A percentile compares a stretch with the other conserved stretches of the same genome.
These are phyloP conservation scores for Penicillium sp. DNA, from an alignment of 2,329 filamentous ascomycete species.

Conservation along the genomic window DNA sequence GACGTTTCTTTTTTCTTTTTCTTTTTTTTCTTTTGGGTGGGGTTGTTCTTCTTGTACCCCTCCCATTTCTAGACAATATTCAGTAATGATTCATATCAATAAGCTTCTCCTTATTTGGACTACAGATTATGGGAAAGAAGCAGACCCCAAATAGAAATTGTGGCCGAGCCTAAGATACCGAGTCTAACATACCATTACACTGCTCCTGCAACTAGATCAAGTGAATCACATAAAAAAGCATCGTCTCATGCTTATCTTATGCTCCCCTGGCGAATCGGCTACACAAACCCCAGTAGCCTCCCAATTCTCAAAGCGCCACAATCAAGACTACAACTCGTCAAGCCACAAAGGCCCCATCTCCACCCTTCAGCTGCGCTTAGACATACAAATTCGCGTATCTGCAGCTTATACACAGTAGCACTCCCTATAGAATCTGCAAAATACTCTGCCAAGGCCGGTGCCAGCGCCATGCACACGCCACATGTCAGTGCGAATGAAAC, in stretches of 20 bases:
- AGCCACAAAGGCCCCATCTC: too few species aligned
- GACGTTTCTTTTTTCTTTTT: too few species aligned
- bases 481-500: neutral
- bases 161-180: neutral
- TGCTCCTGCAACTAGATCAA: neutral
- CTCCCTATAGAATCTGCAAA: neutral
- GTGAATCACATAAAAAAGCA: neutral
- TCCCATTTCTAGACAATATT: too few species aligned
- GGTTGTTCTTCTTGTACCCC: too few species aligned
- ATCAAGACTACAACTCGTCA: neutral
- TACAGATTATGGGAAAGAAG: neutral
- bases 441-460: neutral
- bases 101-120: neutral
- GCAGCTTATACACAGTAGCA: neutral
- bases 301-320: neutral
- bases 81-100: too few species aligned
- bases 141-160: neutral
- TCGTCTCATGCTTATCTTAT: neutral
- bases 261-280: neutral
- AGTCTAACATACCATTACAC: neutral
- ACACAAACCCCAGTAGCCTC: neutral
- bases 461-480: neutral
- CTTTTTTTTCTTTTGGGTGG: too few species aligned
- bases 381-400: neutral
- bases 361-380: neutral